Evolutionary conservation across 768 basidiomycete genomes (phyloP), one percentile per base, ranked within the genome.

Genomic region (Suillus weaverae): DNA sequence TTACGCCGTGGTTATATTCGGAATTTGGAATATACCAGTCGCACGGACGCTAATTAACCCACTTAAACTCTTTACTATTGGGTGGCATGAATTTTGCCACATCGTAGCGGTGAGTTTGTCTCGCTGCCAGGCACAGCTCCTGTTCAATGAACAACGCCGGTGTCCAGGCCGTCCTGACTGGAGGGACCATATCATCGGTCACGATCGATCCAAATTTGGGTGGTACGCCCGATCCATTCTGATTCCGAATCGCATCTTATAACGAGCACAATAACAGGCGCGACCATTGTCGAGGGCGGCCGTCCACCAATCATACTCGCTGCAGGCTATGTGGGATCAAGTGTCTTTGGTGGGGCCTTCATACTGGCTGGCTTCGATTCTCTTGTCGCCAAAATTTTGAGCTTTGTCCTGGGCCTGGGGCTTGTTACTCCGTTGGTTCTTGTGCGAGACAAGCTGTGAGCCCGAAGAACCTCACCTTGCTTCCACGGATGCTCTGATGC

Each of bases 361-460:
- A 83, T 94, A 30, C 80, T 95, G 33, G 91, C 88, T 44, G 92
- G 92, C 20, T 95, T 92, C 81, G 90, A 95, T 73, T 95, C 91
- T 3, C 86, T 97, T 20, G 91, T 94, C 14, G 90, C 95, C 39
- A 98, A 98, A 77, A 86, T 97, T 64, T 86, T 95, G 76, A 95
- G 94, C 78, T 95, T 96, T 70, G 88, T 96, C 61, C 84, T 97
- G 60, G 95, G 87, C 39, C 83, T 97, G 39, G 96, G 94, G 18
- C 79, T 98, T 33, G 77, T 97, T n/a, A 85, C 90, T 36, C 95
- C 95, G 1, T 81, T 97, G 55, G 86, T 89, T 16, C 87, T 96
- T 35, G 94, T 96, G 43, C 85, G 94, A 64, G 93, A 95, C 73
- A 96, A 96, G 82, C 70, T 97, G 94, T 95, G 73, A 73, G 91